Evolutionary conservation across 2,329 filamentous ascomycete genomes (phyloP), one percentile per base, ranked within the genome.

Genomic region (Botrytis byssoidea): DNA sequence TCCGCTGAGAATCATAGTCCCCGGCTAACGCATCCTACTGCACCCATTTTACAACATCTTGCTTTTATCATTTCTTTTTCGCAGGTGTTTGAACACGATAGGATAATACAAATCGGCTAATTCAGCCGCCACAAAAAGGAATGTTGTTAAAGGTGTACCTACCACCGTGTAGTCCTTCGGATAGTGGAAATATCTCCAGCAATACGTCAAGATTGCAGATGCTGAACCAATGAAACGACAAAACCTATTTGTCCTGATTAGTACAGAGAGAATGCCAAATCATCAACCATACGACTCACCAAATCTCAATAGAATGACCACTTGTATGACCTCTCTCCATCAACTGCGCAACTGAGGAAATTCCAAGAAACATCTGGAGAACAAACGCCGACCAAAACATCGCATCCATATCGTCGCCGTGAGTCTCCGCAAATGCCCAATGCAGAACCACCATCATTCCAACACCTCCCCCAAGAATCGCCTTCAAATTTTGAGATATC

Each of bases 321-420:
- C 51, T 29, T n/a, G 42, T 51, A 5, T 67, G 25, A 7, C 32
- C 46, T 4, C 64, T 32, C 32, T 42, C 44, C 40, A 67, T 46
- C 64, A 67, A 37, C 64, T 67, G 64, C 42, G 22, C 64, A 67
- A 67, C 25, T 16, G 64, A 51, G 22, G 42, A 57, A 32, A 57
- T 51, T 32, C 64, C 68, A 42, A 59, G 55, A 25, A 14, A 35
- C 40, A 59, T 61, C 55, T 42, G 25, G n/a, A 32, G n/a, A 42
- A 10, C 55, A 59, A 70, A 16, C 20, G 48, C 42, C n/a, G 64
- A 48, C n/a, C 42, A 48, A n/a, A 46, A 32, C 40, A 46, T 67
- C 35, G 40, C 46, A 35, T 46, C 40, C n/a, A 67, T 46, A 35
- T 32, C 46, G 51, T 57, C 51, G 5, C n/a, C 12, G 51, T 29